Base-by-base conservation (phyloP, 108 stramenopile species). In the Hondaea fermentalgiana region DNA sequence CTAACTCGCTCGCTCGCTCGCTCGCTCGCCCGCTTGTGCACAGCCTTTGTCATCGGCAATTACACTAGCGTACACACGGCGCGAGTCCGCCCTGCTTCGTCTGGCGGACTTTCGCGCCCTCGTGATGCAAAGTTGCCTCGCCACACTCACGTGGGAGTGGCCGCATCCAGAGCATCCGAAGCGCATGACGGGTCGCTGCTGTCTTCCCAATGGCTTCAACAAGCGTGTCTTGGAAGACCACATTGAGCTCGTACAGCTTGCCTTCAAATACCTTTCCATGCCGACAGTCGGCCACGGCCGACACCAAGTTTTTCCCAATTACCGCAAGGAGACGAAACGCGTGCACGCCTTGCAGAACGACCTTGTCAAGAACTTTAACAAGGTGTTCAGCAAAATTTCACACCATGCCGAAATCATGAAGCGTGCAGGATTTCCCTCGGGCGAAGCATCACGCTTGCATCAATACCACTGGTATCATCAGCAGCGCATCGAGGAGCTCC, bases 381-480 rank as follows among this genome's bases (percentile, higher is more conserved):
- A 25, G 45, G n/a, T 47, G 6, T 53, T 53, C 4, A 16, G 14
- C 5, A 53, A 23, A 35, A 53, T 83, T 23, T n/a, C n/a, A 0
- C 49, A 53, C 49, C 76, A 83, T 45, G 28, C 76, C 3, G 76
- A 83, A 83, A 83, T 83, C 23, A 89, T 91, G 72, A 59, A 60
- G 12, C 35, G 35, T 17, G 45, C 44, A 5, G 90, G 90, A 76
- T 89, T 91, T 58, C 88, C 90, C 47, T 60, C 72, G n/a, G 88
- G 90, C 51, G 90, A 91, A 35, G 88, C 88, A 3, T 91, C 90
- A 8, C 72, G 90, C 19, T 42, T 91, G 17, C 72, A 91, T 53
- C 88, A 89, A 14, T 91, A 88, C 88, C 90, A 91, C 83, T 72
- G 55, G 43, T 87, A 59, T 29, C 53, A 59, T 43, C 45, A 72